Percentiles rank a stretch among this genome's conserved stretches.
Evolutionary conservation across 2,329 filamentous ascomycete genomes (phyloP).

Genomic region (Cucurbitaria berberidis): DNA sequence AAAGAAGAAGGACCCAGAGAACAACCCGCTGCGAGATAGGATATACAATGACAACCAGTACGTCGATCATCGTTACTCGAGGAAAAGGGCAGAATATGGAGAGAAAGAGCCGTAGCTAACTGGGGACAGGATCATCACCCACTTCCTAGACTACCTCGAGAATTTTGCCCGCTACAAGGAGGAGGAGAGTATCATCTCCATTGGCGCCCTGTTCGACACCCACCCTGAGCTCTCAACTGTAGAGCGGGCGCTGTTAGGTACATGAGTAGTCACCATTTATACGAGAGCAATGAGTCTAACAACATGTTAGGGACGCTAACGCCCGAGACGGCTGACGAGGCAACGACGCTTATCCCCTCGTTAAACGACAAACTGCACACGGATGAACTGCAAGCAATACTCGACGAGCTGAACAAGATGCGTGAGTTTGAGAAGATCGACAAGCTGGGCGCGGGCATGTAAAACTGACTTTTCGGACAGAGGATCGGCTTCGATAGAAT

Average conservation of each 20-base stretch:
- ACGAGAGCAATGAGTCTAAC: constrained; percentile 17
- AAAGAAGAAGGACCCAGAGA: constrained; percentile 66
- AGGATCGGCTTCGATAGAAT: constrained; percentile 34
- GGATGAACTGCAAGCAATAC: constrained; percentile 82
- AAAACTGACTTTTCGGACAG: constrained; percentile 29
- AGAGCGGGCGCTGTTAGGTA: constrained; percentile 87
- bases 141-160: constrained; percentile 91
- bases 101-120: constrained; percentile 3
- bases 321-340: constrained; percentile 91
- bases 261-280: constrained; percentile 50
- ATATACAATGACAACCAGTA: constrained; percentile 61
- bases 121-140: constrained; percentile 71
- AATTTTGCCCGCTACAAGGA: constrained; percentile 95
- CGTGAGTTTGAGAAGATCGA: constrained; percentile 45
- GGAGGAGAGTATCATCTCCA: constrained; percentile 92
- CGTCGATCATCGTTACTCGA: constrained; percentile 26
- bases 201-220: constrained; percentile 82
- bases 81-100: constrained; percentile 14
- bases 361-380: constrained; percentile 89
- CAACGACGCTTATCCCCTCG: constrained; percentile 92
- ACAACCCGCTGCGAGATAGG: constrained; percentile 81
- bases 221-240: constrained; percentile 86
- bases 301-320: constrained; percentile 77
- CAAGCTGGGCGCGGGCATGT: neutral
- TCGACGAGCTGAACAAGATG: constrained; percentile 90